Evolutionary conservation across 352 stramenopile genomes (phyloP).

Genomic region (Globisporangium emineosum): DNA sequence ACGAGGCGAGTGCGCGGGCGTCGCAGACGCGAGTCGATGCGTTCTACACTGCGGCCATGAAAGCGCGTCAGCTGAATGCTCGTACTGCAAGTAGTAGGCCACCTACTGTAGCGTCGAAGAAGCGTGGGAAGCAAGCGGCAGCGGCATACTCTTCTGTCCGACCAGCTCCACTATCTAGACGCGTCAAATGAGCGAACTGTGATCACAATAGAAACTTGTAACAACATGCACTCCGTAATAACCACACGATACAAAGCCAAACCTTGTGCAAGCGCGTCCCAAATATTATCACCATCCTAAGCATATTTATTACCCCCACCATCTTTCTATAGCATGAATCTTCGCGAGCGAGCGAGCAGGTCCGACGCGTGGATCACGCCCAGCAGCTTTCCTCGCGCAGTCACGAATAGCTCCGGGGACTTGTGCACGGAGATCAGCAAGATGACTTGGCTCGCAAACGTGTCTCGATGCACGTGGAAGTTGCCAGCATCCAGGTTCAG

Average conservation of each 20-base stretch:
- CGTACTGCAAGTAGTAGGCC: neutral
- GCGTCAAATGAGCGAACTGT: neutral
- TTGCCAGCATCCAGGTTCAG: conserved; percentile 60
- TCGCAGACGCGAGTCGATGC: conserved; percentile 37
- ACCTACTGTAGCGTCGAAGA: neutral
- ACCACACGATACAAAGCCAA: neutral
- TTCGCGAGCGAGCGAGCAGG: conserved; percentile 56
- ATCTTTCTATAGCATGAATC: conserved; percentile 44
- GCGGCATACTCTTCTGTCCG: conserved; percentile 5
- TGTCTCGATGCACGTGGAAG: conserved; percentile 69
- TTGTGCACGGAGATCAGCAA: conserved; percentile 83
- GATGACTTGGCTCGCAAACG: conserved; percentile 67
- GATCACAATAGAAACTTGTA: neutral
- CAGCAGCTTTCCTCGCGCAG: conserved; percentile 61
- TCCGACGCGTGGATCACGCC: conserved; percentile 70
- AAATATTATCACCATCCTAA: no score
- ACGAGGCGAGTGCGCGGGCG: conserved; percentile 21
- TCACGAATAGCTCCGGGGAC: conserved; percentile 69
- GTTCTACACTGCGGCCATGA: conserved; percentile 72
- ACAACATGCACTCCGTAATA: neutral
- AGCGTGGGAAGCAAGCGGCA: neutral
- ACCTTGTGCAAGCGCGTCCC: neutral
- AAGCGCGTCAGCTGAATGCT: conserved; percentile 35
- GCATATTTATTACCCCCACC: no score
- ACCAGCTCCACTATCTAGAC: neutral